Percentiles rank a stretch among this genome's conserved stretches.
These are phyloP conservation scores for Ligustrum vulgare DNA, from an alignment of 257 asterid genomes.

Conservation along the genomic window DNA sequence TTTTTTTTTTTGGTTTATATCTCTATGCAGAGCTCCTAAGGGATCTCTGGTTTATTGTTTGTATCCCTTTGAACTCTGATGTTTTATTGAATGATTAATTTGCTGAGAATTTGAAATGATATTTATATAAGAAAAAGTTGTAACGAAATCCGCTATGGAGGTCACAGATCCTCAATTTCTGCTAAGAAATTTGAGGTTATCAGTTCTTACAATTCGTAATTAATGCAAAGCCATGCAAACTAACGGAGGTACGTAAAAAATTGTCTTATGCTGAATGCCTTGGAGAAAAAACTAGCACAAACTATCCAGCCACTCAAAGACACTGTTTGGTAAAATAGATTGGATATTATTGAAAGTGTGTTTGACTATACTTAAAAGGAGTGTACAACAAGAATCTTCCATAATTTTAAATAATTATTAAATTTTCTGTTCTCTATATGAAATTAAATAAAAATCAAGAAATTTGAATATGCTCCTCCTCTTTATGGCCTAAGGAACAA, in stretches of 20 bases:
- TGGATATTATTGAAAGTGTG: neutral
- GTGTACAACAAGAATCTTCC: too few relatives aligned
- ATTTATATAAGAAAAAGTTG: neutral
- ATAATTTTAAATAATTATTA: too few relatives aligned
- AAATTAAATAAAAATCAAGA: neutral
- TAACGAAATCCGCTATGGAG: neutral
- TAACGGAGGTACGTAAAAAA: neutral
- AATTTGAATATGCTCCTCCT: neutral
- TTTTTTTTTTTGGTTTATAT: neutral
- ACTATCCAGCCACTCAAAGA: neutral
- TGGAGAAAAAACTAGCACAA: neutral
- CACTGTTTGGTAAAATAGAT: neutral
- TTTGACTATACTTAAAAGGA: neutral
- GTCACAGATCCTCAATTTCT: neutral
- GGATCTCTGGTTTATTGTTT: neutral
- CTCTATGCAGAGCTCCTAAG: conserved; percentile 23
- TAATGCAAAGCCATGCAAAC: neutral
- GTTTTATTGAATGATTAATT: neutral
- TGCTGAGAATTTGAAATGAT: neutral
- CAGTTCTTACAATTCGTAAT: neutral
- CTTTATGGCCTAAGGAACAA: neutral
- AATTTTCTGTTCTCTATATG: neutral
- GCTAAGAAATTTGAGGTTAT: neutral
- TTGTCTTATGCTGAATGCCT: neutral
- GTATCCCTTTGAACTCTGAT: conserved; percentile 20